Evolutionary conservation across 768 basidiomycete species (phyloP).

Genomic region (Serendipita indica): DNA sequence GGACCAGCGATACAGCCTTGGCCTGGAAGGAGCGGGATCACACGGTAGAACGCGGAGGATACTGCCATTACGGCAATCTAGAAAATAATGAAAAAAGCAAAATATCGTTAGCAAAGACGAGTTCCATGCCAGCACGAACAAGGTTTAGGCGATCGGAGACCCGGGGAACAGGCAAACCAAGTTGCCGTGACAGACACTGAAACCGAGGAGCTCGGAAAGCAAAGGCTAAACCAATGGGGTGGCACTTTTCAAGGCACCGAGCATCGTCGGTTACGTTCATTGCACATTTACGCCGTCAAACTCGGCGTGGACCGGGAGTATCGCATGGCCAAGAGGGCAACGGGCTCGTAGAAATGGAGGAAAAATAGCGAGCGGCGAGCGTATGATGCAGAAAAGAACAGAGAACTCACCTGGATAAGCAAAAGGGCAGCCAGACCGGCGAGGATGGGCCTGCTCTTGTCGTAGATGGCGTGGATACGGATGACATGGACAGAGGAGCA

Average conservation of each 20-base stretch:
- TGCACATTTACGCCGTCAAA: background rate
- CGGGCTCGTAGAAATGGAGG: background rate
- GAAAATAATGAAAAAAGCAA: background rate
- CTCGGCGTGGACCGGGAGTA: background rate
- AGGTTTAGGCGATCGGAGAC: background rate
- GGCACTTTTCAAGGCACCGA: background rate
- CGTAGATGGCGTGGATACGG: slow-evolving; percentile 66
- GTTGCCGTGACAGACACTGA: background rate
- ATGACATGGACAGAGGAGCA: slow-evolving; percentile 61
- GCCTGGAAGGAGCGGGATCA: slow-evolving; percentile 26
- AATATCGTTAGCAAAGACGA: background rate
- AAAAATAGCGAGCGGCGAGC: background rate
- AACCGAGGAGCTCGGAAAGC: background rate
- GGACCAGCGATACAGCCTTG: slow-evolving; percentile 84
- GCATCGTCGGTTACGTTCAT: background rate
- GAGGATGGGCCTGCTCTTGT: slow-evolving; percentile 43
- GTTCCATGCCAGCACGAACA: background rate
- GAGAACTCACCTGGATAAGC: slow-evolving; percentile 38
- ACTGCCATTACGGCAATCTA: slow-evolving; percentile 45
- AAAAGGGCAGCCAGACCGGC: slow-evolving; percentile 41
- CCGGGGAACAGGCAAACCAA: background rate
- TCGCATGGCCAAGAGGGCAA: background rate
- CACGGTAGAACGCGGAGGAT: slow-evolving; percentile 60
- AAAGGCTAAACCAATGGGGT: background rate
- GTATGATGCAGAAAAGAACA: background rate